Evolutionary conservation across 805 yeast species (phyloP).

Genomic region (Lachancea lanzarotensis): DNA sequence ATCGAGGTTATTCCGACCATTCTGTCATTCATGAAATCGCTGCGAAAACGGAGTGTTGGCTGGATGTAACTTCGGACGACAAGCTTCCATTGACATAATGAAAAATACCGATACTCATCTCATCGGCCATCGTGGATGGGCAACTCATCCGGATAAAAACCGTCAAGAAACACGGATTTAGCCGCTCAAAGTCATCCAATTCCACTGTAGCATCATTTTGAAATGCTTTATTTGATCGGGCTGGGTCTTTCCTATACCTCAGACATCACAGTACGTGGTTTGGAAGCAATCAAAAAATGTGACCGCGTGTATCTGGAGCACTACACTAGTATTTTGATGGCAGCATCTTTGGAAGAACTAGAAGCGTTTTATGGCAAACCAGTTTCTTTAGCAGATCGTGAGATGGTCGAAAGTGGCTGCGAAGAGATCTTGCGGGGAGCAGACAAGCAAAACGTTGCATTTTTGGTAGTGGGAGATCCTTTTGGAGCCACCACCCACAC

Average conservation of each 20-base stretch:
- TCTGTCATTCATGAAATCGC: no score
- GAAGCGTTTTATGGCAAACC: slow-evolving; percentile 83
- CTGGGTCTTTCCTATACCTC: slow-evolving; percentile 82
- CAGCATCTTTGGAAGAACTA: slow-evolving; percentile 67
- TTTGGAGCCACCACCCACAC: slow-evolving; percentile 98
- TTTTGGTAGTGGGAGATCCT: slow-evolving; percentile 94
- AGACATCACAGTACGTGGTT: slow-evolving; percentile 92
- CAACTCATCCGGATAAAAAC: no score
- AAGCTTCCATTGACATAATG: no score
- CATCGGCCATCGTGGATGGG: no score
- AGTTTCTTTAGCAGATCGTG: slow-evolving; percentile 87
- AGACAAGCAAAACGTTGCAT: slow-evolving; percentile 77
- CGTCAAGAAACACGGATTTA: no score
- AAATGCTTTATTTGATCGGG: slow-evolving; percentile 86
- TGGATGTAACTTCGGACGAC: no score
- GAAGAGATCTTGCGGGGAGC: slow-evolving; percentile 77
- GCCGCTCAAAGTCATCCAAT: neutral
- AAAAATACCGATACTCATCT: no score
- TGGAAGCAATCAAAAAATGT: slow-evolving; percentile 76
- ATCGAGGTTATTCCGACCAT: no score
- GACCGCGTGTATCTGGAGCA: slow-evolving; percentile 92
- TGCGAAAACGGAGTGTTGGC: no score
- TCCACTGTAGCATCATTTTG: neutral
- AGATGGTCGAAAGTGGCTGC: slow-evolving; percentile 83
- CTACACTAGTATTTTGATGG: slow-evolving; percentile 91